Base-by-base conservation (phyloP, 495 filamentous ascomycete species). In the Neurospora tetraspora region DNA sequence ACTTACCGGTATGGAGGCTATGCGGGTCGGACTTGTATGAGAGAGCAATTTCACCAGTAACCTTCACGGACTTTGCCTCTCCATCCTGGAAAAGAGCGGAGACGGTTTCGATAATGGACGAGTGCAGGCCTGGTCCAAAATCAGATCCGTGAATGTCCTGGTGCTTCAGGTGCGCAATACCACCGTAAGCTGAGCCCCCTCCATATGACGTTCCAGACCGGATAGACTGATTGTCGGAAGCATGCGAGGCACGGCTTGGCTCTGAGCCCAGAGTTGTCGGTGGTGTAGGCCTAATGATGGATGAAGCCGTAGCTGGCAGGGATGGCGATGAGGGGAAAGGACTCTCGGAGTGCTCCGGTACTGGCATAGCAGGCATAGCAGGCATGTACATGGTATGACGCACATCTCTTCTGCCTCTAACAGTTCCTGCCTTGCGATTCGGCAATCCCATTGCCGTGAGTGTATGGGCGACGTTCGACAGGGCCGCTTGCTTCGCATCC, bases 71-170 rank as follows among this genome's bases (percentile, higher is more conserved):
- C 61, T 87, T 90, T 7, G 93, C 83, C 10, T 83, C 83, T 11
- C 93, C 93, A 34, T 91, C 86, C 42, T 94, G 89, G 79, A 98
- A 96, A 71, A 88, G 89, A 40, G 93, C 92, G 76, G 88, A 96
- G 71, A 98, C 90, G 1, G 93, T 96, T 79, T 99, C 96, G 71
- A 98, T 90, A 68, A 98, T 85, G 10, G 96, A 98, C 7, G 94
- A 90, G 77, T 94, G 97, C 45, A 99, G 82, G 9, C 96, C 96
- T 12, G 91, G 87, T 3, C 74, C 87, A 70, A 90, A 84, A 8
- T 93, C 94, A 10, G 91, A 86, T 12, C 78, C 87, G 71, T 90
- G 87, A 80, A 98, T 87, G 16, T 98, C 94, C 1, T 94, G 91
- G 78, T 99, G 96, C 74, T 88, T 89, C 12, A 89, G 83, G 14